phyloP scores from a whole-genome alignment of 2,329 filamentous ascomycete genomes.

The Colletotrichum sp. region DNA sequence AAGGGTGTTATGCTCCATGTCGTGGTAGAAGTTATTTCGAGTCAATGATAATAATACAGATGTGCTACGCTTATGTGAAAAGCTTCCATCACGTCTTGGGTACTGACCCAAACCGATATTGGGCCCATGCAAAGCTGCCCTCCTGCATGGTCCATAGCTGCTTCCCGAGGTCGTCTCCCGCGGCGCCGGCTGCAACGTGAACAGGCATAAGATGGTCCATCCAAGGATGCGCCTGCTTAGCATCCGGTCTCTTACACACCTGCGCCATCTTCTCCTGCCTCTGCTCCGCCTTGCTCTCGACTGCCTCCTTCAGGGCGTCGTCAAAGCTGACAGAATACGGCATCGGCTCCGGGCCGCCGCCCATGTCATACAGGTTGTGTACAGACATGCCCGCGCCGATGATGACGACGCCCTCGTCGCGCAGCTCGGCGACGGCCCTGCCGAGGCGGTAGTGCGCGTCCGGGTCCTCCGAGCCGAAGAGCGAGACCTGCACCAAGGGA shows the following conservation, averaged over 20 bases:
- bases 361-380: constrained; percentile 68
- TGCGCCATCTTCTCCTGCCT: constrained; percentile 45
- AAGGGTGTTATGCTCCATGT: neutral
- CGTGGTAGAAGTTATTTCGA: neutral
- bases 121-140: constrained; percentile 49
- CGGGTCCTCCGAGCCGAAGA: constrained; percentile 69
- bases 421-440: constrained; percentile 66
- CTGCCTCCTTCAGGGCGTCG: constrained; percentile 44
- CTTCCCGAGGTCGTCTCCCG: constrained; percentile 44
- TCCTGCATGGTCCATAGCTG: constrained; percentile 53
- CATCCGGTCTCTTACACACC: constrained; percentile 46
- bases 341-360: constrained; percentile 45
- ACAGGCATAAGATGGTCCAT: constrained; percentile 58
- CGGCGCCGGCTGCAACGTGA: constrained; percentile 51
- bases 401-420: constrained; percentile 71
- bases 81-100: neutral
- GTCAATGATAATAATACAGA: neutral
- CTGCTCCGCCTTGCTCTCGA: constrained; percentile 46
- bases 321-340: constrained; percentile 70
- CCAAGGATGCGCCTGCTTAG: constrained; percentile 51
- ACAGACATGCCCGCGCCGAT: constrained; percentile 79
- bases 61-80: neutral
- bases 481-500: constrained; percentile 75
- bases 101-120: constrained; percentile 47
- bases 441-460: constrained; percentile 72